Percentiles rank a stretch among this genome's conserved stretches.
Conservation (phyloP, 352 stramenopile species). For the Phytophthora boehmeriae region DNA sequence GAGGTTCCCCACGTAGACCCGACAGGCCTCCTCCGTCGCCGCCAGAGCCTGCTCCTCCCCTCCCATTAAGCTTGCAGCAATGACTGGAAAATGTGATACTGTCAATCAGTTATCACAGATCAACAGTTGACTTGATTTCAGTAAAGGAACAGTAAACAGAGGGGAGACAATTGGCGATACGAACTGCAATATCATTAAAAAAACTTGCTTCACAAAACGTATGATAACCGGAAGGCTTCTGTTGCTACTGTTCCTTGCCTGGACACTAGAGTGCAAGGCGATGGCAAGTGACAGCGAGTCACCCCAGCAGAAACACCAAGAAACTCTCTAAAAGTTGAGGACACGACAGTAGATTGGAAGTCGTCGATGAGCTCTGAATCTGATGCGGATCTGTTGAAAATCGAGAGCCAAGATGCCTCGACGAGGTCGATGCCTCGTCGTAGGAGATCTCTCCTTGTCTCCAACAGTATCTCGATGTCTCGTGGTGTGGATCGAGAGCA, state of each 20-base stretch:
- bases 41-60: conserved; percentile 20
- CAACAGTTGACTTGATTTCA: too few species aligned
- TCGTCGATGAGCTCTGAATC: not conserved
- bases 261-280: not conserved
- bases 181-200: too few species aligned
- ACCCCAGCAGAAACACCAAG: not conserved
- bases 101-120: too few species aligned
- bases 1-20: conserved; percentile 83
- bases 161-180: conserved; percentile 1
- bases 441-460: conserved; percentile 6
- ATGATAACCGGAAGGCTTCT: too few species aligned
- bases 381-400: not conserved
- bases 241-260: not conserved
- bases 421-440: not conserved
- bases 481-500: conserved; percentile 20
- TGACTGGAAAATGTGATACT: too few species aligned
- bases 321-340: not conserved
- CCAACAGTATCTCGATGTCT: conserved; percentile 36
- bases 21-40: conserved; percentile 37
- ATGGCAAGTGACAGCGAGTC: not conserved
- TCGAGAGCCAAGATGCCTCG: not conserved
- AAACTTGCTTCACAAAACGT: too few species aligned
- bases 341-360: not conserved
- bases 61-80: conserved; percentile 3
- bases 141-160: not conserved